Evolutionary conservation across 768 basidiomycete species (phyloP), one percentile per base, ranked within the genome.

Genomic region (Tylopilus cervinicoccineus): DNA sequence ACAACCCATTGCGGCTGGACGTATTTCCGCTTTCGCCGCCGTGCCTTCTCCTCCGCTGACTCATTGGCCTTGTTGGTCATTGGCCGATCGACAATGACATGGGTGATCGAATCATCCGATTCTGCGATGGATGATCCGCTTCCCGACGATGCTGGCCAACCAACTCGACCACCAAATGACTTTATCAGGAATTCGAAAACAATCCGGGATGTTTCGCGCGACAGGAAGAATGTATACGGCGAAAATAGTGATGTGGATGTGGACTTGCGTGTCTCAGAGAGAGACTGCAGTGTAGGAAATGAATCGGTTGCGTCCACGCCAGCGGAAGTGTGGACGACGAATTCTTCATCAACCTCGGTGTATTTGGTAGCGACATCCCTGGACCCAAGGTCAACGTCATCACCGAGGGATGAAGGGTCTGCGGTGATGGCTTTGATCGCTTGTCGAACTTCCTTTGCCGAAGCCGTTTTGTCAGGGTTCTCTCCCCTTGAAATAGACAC

Each of bases 1-100:
- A 92, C 90, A 27, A 96, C 79, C 96, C 96, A 98, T 67, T 98
- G 95, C 11, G 96, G 96, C 67, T 98, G 96, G 16, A 98, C 78
- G 66, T 88, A 91, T 62, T 89, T 92, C 60, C 93, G 78, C 64
- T 80, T 80, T 37, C 76, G 69, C 31, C 82, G 75, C 36, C 77
- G 73, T 56, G 84, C 80, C 56, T 78, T 76, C 55, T 86, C 80
- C 44, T 79, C 80, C 14, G 72, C 55, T 1, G 77, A 75, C 60
- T 81, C 84, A 45, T 75, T 67, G 22, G 61, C 43, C 53, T 67
- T 72, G 52, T 72, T 72, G 11, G 76, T 69, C 28, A 80, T 53
- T 2, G 96, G 95, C 37, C 96, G 79, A 65, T 99, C 96, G 58
- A 96, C 86, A 58, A 99, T 83, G 53, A 98, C 84, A 69, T 98